Percentiles rank a stretch among this genome's conserved stretches.
Conservation (phyloP, 2,329 filamentous ascomycete genomes). For the Lasiodiplodia sp. region DNA sequence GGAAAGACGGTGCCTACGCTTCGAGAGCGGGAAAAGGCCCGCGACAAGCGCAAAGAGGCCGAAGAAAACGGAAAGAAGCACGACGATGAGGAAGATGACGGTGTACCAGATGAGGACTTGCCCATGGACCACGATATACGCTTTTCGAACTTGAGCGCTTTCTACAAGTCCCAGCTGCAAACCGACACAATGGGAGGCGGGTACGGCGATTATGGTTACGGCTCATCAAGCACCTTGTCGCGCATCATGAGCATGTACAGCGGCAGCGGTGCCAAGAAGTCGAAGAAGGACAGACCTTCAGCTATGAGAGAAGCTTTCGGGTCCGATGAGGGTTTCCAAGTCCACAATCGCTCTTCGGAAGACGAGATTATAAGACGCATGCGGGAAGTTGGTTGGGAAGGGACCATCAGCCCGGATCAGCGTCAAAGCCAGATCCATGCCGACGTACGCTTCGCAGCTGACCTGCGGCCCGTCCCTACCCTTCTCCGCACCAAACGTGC, state of each 20-base stretch:
- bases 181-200: conserved; percentile 56
- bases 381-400: conserved; percentile 69
- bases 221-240: conserved; percentile 74
- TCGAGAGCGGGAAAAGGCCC: conserved; percentile 50
- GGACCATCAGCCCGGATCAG: conserved; percentile 65
- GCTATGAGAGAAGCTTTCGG: conserved; percentile 82
- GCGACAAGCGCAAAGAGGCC: conserved; percentile 45
- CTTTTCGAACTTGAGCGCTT: conserved; percentile 76
- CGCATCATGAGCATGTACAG: conserved; percentile 94
- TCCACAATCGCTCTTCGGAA: conserved; percentile 67
- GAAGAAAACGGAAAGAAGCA: conserved; percentile 36
- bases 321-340: conserved; percentile 73
- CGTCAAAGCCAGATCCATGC: conserved; percentile 57
- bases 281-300: conserved; percentile 69
- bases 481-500: conserved; percentile 90
- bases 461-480: conserved; percentile 82
- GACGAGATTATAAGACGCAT: conserved; percentile 63
- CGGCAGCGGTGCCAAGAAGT: conserved; percentile 57
- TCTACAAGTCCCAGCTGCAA: conserved; percentile 81
- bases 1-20: conserved; percentile 49
- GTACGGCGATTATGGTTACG: conserved; percentile 44
- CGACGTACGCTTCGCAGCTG: conserved; percentile 69
- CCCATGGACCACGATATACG: conserved; percentile 67
- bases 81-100: conserved; percentile 31
- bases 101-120: conserved; percentile 31